phyloP scores from a whole-genome alignment of 495 filamentous ascomycete species.

The Podospora didyma region DNA sequence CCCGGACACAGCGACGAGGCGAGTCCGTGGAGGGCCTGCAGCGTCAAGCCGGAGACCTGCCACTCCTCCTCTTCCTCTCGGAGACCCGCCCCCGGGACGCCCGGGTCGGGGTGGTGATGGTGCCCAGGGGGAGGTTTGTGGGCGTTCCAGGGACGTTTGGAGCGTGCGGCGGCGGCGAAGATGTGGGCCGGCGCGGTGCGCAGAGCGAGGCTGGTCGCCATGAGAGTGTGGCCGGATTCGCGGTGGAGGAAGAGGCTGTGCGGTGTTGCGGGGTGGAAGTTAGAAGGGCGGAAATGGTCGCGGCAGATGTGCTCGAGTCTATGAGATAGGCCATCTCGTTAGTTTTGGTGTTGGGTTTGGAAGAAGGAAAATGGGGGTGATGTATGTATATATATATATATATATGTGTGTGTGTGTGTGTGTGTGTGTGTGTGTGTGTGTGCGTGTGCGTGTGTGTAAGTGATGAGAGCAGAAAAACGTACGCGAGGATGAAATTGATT shows the following conservation, averaged over 20 bases:
- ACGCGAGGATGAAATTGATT: conserved; percentile 51
- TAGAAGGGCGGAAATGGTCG: conserved; percentile 36
- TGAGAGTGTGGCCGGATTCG: conserved; percentile 41
- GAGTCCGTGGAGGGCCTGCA: conserved; percentile 36
- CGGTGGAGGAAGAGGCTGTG: conserved; percentile 18
- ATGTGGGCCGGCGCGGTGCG: conserved; percentile 26
- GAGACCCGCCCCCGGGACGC: too few species aligned
- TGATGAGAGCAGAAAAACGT: conserved; percentile 9
- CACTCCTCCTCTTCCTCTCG: conserved; percentile 9
- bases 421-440: too few species aligned
- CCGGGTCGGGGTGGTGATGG: not conserved
- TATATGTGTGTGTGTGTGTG: too few species aligned
- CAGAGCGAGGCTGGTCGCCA: conserved; percentile 40
- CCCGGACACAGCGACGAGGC: conserved; percentile 30
- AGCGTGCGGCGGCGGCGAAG: conserved; percentile 19
- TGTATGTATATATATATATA: not conserved
- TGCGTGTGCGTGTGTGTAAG: too few species aligned
- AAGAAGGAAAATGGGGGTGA: not conserved
- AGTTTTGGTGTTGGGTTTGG: not conserved
- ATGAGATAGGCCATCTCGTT: not conserved
- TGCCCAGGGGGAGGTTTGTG: conserved; percentile 5
- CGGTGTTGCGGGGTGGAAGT: conserved; percentile 17
- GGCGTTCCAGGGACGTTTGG: not conserved
- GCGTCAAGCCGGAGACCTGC: conserved; percentile 28
- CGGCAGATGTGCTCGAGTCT: conserved; percentile 51